A percentile compares a stretch with the other conserved stretches of the same genome.
phyloP scores from a whole-genome alignment of 1,139 yeast genomes.

The Yarrowia galli region DNA sequence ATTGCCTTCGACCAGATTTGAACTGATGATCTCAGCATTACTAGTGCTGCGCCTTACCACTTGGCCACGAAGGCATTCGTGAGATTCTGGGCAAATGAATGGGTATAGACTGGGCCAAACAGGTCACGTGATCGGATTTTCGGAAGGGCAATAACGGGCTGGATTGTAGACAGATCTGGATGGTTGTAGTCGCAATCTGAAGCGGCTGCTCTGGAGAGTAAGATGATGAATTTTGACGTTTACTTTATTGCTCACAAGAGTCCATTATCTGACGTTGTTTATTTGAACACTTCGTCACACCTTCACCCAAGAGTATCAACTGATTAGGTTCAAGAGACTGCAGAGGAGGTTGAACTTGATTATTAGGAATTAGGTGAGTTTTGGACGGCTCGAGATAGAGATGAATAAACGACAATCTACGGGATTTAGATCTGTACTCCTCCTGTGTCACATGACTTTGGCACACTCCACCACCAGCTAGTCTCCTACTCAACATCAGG shows the following conservation, averaged over 20 bases:
- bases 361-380: not conserved
- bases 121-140: not conserved
- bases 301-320: not conserved
- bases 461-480: not conserved
- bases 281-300: not conserved
- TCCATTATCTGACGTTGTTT: too few species aligned
- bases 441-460: not conserved
- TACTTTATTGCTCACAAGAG: too few species aligned
- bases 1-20: constrained; percentile 38
- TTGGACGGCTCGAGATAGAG: not conserved
- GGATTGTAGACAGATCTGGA: not conserved
- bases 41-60: constrained; percentile 39
- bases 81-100: not conserved
- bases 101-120: not conserved
- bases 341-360: constrained; percentile 4
- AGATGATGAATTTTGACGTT: too few species aligned
- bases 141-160: not conserved
- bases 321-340: constrained; percentile 10
- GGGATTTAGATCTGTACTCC: too few species aligned
- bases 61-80: constrained; percentile 35
- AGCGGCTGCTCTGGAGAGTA: too few species aligned
- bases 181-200: not conserved
- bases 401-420: too few species aligned
- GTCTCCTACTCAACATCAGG: not conserved
- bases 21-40: constrained; percentile 38